Evolutionary conservation across 345 rosid genomes (phyloP), one percentile per base, ranked within the genome.

Genomic region (Salix dunnii): DNA sequence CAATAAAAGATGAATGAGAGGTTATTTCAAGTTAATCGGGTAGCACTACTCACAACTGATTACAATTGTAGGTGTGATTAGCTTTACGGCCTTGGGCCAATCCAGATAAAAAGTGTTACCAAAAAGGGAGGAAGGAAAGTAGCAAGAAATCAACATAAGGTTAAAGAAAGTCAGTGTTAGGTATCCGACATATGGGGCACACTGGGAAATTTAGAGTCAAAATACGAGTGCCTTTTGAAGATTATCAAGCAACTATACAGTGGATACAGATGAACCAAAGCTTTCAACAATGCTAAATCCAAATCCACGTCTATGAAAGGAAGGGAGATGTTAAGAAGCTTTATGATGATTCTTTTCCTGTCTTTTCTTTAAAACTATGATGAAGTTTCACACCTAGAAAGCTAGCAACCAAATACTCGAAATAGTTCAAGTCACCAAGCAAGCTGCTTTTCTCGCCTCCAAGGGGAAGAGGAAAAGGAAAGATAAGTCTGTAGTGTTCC

Each of bases 361-460:
- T 27, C 53, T 40, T 74, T 71, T 42, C 46, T 61, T 84, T 77
- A 17, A 40, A 77, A 55, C 55, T 79, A 71, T 81, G 82, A 74
- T 73, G 82, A 75, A 77, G 42, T 81, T 74, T 74, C 69, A 74
- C 79, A 67, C 68, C 78, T 58, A 40, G 63, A 72, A 79, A 82
- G 74, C 76, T 61, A 58, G 62, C 76, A 79, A 67, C 63, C 76
- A 75, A 70, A 77, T 65, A 62, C 70, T 70, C 63, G 53, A 76
- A 71, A 75, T 72, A 78, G 79, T 76, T 71, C 36, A 75, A 78
- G 61, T 53, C 75, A 82, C 75, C 38, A 48, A 5, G 69, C 35
- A 75, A 83, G 36, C 73, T 76, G 46, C 74, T 78, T 76, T 81
- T 65, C 61, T 78, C 65, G 38, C 73, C 27, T 48, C 53, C 33